Evolutionary conservation across 163 green algal species (phyloP), one percentile per base, ranked within the genome.

Genomic region (Prototheca stagnorum): DNA sequence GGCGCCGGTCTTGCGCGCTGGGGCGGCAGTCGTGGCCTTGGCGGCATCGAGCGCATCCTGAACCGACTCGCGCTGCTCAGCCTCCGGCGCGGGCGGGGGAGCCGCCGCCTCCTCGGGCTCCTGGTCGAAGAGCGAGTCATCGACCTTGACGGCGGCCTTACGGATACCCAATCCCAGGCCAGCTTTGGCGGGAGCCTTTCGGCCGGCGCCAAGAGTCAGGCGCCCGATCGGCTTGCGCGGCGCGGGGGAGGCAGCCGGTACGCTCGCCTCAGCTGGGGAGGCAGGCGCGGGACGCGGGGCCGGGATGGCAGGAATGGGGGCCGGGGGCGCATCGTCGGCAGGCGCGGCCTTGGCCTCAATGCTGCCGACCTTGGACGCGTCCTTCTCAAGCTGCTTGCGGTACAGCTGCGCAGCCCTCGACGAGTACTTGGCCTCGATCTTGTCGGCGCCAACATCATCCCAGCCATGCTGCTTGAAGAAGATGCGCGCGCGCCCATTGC

Each of bases 391-490:
- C 53, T 83, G 72, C 47, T 79, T 63, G 19, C 70, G 68, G 63
- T 96, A 98, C 51, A 92, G 61, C 59, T 90, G 70, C 12, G 91
- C 91, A 6, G 86, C 86, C 8, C 83, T 60, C 3, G 77, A 93
- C 0, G 79, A 90, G 82, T 99, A 99, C 75, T 96, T 98, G 31
- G 68, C 52, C 67, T 93, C 80, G 37, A 95, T 95, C 54, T 95
- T 95, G 66, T 94, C 88, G 29, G 77, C 68, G 39, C 78, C 82
- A 5, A 78, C 28, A 40, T 89, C 83, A n/a, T 79, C 73, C 82
- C 84, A 97, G 11, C 89, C 91, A 66, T 99, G 85, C 72, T 98
- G 82, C 61, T 93, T 94, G 77, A 99, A 98, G 60, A 93, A 99
- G 36, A 77, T 71, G 7, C 82, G 68, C 0, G 79, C 88, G 2